These are phyloP conservation scores for Phaffomyces opuntiae DNA, from an alignment of 805 yeast genomes.

Conservation along the genomic window DNA sequence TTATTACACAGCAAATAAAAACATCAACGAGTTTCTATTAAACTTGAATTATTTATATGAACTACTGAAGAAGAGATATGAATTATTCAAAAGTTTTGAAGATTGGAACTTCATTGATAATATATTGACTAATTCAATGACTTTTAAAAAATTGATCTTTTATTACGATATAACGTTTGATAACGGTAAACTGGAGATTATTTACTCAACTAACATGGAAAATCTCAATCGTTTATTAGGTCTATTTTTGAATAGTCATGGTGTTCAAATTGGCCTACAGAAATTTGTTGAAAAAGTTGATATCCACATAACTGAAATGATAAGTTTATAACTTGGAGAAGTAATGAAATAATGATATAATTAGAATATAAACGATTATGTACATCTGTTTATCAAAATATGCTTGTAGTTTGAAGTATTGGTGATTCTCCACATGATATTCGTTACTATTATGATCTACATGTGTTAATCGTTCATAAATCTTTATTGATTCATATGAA, in stretches of 20 bases:
- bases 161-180: slow-evolving; percentile 5
- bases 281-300: slow-evolving; percentile 2
- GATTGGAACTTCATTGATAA: neutral
- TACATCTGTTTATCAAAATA: too few species aligned
- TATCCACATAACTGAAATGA: neutral
- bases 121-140: slow-evolving; percentile 1
- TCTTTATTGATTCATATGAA: too few species aligned
- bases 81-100: neutral
- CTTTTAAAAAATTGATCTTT: neutral
- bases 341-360: too few species aligned
- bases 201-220: slow-evolving; percentile 2
- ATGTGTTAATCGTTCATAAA: too few species aligned
- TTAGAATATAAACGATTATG: too few species aligned
- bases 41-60: slow-evolving; percentile 15
- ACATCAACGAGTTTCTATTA: slow-evolving; percentile 17
- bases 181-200: neutral
- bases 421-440: too few species aligned
- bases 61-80: slow-evolving; percentile 8
- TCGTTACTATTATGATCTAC: too few species aligned
- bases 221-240: neutral
- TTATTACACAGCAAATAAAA: slow-evolving; percentile 7
- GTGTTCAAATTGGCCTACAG: slow-evolving; percentile 2
- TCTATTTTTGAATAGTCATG: slow-evolving; percentile 2
- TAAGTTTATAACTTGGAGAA: too few species aligned
- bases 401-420: too few species aligned